Percentiles rank a stretch among this genome's conserved stretches.
These are phyloP conservation scores for Trichoderma arundinaceum DNA, from an alignment of 2,329 filamentous ascomycete species.

Conservation along the genomic window DNA sequence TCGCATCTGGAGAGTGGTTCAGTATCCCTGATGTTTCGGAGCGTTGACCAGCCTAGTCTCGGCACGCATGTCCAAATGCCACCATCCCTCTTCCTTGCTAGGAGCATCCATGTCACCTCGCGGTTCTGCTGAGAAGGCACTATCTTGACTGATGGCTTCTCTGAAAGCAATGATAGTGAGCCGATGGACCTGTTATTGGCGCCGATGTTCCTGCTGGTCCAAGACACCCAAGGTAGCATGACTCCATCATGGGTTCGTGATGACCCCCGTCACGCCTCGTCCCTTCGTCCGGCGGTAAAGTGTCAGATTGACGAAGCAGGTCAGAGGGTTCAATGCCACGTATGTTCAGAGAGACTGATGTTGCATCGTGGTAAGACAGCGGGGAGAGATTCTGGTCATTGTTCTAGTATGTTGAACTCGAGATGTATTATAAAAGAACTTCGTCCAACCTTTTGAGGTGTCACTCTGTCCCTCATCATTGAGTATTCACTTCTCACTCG, in stretches of 20 bases:
- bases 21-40: conserved; percentile 28
- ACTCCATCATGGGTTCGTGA: conserved; percentile 5
- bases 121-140: not conserved
- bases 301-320: not conserved
- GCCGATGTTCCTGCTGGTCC: not conserved
- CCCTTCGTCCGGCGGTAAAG: conserved; percentile 1
- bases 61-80: conserved; percentile 24
- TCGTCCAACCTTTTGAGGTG: conserved; percentile 20
- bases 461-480: conserved; percentile 14
- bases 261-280: conserved; percentile 8
- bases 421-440: conserved; percentile 22
- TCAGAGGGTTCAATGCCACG: conserved; percentile 17
- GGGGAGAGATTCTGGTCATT: not conserved
- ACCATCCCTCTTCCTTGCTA: conserved; percentile 21
- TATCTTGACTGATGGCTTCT: not conserved
- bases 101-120: conserved; percentile 1
- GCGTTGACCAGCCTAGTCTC: conserved; percentile 9
- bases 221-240: conserved; percentile 18
- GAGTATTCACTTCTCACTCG: not conserved
- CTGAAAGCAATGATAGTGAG: not conserved
- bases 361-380: conserved; percentile 28
- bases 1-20: conserved; percentile 1
- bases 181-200: not conserved
- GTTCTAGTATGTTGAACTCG: not conserved
- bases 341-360: conserved; percentile 21